phyloP scores from a whole-genome alignment of 805 yeast species.

The Candida koratica region DNA sequence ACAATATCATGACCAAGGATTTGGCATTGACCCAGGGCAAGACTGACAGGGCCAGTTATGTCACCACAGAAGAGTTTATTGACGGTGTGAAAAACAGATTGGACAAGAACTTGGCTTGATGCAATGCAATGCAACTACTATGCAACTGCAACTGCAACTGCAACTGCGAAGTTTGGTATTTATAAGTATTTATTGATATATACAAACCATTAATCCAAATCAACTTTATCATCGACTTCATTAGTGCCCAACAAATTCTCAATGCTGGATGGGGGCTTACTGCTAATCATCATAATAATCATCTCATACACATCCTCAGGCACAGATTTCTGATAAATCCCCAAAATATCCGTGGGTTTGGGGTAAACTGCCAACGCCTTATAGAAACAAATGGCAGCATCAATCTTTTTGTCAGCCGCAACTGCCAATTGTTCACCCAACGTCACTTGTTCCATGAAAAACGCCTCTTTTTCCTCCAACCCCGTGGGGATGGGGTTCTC shows the following conservation, averaged over 20 bases:
- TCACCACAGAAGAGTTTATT: constrained; percentile 88
- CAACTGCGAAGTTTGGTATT: constrained; percentile 1
- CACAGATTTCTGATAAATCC: constrained; percentile 83
- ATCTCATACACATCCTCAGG: constrained; percentile 79
- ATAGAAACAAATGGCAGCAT: constrained; percentile 88
- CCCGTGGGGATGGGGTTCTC: constrained; percentile 74
- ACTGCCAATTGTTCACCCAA: constrained; percentile 77
- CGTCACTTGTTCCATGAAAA: constrained; percentile 80
- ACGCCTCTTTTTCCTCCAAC: constrained; percentile 64
- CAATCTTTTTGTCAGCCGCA: constrained; percentile 63
- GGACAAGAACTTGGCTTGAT: constrained; percentile 25
- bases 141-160: no score
- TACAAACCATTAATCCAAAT: constrained; percentile 9
- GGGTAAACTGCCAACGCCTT: constrained; percentile 92
- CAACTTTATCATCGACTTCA: constrained; percentile 27
- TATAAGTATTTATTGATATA: constrained; percentile 27
- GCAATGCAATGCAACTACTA: no score
- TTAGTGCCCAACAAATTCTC: constrained; percentile 53
- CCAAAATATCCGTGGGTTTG: constrained; percentile 86
- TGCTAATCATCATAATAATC: constrained; percentile 83
- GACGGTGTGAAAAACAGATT: constrained; percentile 75
- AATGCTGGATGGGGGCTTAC: constrained; percentile 81
- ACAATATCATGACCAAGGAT: constrained; percentile 93
- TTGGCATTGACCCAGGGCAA: constrained; percentile 86
- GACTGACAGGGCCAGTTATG: constrained; percentile 77